phyloP scores from a whole-genome alignment of 108 stramenopile genomes.

The Pseudonitzschia delicatissima region DNA sequence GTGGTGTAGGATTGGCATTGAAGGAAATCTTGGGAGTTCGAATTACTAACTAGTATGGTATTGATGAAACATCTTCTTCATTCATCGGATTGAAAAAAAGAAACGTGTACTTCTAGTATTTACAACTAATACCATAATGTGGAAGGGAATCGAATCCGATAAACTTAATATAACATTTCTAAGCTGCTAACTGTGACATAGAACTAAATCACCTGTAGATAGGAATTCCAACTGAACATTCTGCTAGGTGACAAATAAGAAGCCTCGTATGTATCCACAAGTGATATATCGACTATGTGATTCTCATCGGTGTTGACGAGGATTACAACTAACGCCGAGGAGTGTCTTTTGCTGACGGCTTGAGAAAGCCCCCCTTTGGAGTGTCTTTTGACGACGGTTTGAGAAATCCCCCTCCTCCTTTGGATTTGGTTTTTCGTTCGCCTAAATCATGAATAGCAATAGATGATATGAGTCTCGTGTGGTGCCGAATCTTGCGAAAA shows the following conservation, averaged over 20 bases:
- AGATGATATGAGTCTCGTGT: background rate
- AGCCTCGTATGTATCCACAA: too few relatives aligned
- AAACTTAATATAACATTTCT: too few relatives aligned
- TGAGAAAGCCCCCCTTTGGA: conserved; percentile 57
- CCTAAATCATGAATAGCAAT: background rate
- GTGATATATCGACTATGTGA: background rate
- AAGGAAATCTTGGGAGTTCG: conserved; percentile 33
- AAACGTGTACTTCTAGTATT: too few relatives aligned
- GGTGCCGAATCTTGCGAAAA: background rate
- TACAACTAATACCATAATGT: too few relatives aligned
- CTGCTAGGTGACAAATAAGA: too few relatives aligned
- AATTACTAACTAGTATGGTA: background rate
- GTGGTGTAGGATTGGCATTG: conserved; percentile 90
- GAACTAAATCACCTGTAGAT: too few relatives aligned
- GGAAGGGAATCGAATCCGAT: too few relatives aligned
- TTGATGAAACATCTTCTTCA: background rate
- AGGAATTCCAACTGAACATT: too few relatives aligned
- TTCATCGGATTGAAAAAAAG: background rate
- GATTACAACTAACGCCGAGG: conserved; percentile 32
- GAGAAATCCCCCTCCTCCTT: conserved; percentile 43
- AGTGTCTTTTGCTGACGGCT: conserved; percentile 73
- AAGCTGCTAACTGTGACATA: too few relatives aligned
- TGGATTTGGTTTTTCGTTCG: background rate
- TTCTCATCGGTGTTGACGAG: background rate
- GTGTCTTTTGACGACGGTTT: conserved; percentile 77